Base-by-base conservation (phyloP, 1,284 basidiomycete genomes). In the Athelia sp. region DNA sequence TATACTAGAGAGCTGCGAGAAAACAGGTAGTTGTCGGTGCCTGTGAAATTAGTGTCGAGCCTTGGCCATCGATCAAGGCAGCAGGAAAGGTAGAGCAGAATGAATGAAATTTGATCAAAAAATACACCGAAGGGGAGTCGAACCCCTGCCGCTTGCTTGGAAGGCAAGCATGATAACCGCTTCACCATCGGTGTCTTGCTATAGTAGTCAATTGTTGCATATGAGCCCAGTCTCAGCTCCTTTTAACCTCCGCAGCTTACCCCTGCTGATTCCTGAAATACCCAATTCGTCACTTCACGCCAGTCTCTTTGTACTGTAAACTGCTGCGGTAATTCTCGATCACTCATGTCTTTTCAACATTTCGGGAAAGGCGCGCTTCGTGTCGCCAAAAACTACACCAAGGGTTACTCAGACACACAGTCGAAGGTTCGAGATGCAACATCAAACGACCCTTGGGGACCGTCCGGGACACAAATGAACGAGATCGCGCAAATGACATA, bases 401-500 rank as follows among this genome's bases (percentile, higher is more conserved):
- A 95, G 63, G 87, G 93, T 8, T 97, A 97, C 70, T 94, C 91
- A 47, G 93, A 97, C 59, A 88, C 87, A 0, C 90, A 98, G 71
- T 85, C 93, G 47, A 98, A 98, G 69, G 93, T 98, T 52, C 84
- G 96, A 52, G 95, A 98, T 76, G 93, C 96, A 22, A 99, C 97
- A n/a, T 95, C 91, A n/a, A 99, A 99, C 71, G 96, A 99, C 67
- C 91, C 97, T 4, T 98, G 96, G 96, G 96, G 97, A 0, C 96
- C 97, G 15, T 93, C 91, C 19, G 96, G 96, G 10, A 93, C 94
- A 2, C 93, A 95, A 78, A 98, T 99, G 97, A 98, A 98, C 72
- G 96, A 98, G 74, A 84, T 99, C 57, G 95, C 96, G 0, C 95
- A 98, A 69, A 70, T 99, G 70, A 96, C 93, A 21, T 99, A 93